Conservation (phyloP, 2,329 filamentous ascomycete genomes). For the Monosporascus sp. region DNA sequence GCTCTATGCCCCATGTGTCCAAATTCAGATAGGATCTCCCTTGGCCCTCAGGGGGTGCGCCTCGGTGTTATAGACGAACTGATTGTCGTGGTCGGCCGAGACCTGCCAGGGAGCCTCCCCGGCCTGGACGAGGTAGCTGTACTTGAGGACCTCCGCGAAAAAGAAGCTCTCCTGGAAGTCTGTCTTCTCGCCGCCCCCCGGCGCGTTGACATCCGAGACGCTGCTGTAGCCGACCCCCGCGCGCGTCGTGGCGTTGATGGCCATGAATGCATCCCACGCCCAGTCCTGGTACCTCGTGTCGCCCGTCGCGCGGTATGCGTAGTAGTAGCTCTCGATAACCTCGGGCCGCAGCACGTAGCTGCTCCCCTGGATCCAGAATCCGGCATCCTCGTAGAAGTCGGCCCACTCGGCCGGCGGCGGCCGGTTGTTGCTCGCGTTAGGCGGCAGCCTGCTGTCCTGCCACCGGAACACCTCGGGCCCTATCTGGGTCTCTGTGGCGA, state of each 20-base stretch:
- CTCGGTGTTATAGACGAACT: constrained; percentile 50
- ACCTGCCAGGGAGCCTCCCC: constrained; percentile 52
- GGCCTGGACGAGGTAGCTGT: constrained; percentile 67
- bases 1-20: neutral
- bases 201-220: constrained; percentile 60
- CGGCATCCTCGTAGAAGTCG: constrained; percentile 59
- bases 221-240: constrained; percentile 63
- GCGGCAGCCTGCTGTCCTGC: constrained; percentile 38
- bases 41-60: constrained; percentile 25
- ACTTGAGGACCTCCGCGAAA: constrained; percentile 86
- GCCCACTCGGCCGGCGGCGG: constrained; percentile 38
- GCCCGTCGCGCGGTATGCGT: constrained; percentile 76
- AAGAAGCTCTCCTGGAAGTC: constrained; percentile 84
- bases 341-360: constrained; percentile 71
- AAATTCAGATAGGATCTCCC: constrained; percentile 19
- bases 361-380: constrained; percentile 63
- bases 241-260: constrained; percentile 59
- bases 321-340: constrained; percentile 80
- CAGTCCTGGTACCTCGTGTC: constrained; percentile 74
- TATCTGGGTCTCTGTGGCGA: constrained; percentile 61
- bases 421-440: constrained; percentile 34
- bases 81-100: constrained; percentile 37
- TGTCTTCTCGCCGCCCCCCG: constrained; percentile 52
- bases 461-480: constrained; percentile 70
- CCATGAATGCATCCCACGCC: constrained; percentile 73